A percentile compares a stretch with the other conserved stretches of the same genome.
These are phyloP conservation scores for Boletus coccyginus DNA, from an alignment of 768 basidiomycete species.

Conservation along the genomic window DNA sequence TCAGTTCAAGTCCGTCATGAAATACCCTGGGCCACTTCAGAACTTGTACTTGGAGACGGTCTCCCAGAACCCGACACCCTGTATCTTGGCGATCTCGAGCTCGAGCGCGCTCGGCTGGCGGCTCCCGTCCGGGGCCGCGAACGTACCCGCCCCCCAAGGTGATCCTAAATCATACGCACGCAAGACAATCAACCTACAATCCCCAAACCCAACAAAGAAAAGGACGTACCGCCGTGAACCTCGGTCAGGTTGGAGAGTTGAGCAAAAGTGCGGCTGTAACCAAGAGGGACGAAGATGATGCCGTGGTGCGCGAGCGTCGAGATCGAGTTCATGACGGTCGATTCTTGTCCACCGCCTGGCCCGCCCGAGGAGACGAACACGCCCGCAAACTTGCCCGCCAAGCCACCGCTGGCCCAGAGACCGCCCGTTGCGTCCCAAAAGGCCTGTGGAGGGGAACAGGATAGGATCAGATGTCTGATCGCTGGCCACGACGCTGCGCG, in stretches of 20 bases:
- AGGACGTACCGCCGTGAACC: slow-evolving; percentile 54
- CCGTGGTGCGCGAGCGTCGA: slow-evolving; percentile 72
- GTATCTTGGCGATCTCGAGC: slow-evolving; percentile 46
- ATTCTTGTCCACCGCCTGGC: slow-evolving; percentile 76
- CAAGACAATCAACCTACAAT: neutral
- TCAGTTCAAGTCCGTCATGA: neutral
- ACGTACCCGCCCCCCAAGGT: slow-evolving; percentile 76
- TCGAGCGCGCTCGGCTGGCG: slow-evolving; percentile 52
- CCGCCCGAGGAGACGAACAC: slow-evolving; percentile 70
- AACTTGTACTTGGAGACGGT: slow-evolving; percentile 41
- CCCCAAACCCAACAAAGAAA: neutral
- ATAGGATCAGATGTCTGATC: slow-evolving; percentile 3
- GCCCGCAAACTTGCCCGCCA: slow-evolving; percentile 75
- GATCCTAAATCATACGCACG: slow-evolving; percentile 47
- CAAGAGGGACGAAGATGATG: slow-evolving; percentile 67
- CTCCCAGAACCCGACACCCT: slow-evolving; percentile 55
- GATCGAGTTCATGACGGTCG: slow-evolving; percentile 49
- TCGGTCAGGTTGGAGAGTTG: slow-evolving; percentile 44
- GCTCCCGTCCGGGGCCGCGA: slow-evolving; percentile 43
- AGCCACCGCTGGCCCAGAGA: slow-evolving; percentile 56
- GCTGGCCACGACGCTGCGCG: neutral
- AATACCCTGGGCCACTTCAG: neutral
- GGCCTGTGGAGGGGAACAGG: slow-evolving; percentile 32
- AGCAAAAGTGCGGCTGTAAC: slow-evolving; percentile 50
- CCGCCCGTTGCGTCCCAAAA: slow-evolving; percentile 77